A percentile compares a stretch with the other conserved stretches of the same genome.
Conservation (phyloP, 768 basidiomycete genomes). For the Erythrobasidium yunnanense region DNA sequence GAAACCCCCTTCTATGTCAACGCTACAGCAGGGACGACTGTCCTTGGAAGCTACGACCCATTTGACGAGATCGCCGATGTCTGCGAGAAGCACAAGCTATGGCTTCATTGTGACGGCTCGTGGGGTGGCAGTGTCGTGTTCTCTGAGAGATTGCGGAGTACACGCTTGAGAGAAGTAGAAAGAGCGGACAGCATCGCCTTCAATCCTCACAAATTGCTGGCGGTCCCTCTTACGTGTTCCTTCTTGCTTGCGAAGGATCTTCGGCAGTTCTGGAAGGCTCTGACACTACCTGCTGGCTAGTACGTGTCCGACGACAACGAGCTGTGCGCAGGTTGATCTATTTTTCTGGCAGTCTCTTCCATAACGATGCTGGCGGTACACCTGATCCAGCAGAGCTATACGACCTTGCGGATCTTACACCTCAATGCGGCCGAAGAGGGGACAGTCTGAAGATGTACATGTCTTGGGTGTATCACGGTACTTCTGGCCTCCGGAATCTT, state of each 20-base stretch:
- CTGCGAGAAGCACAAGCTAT: slow-evolving; percentile 1
- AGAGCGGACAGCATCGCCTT: slow-evolving; percentile 4
- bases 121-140: slow-evolving; percentile 1
- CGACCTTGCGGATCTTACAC: slow-evolving; percentile 14
- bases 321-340: neutral
- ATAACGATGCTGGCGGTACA: neutral
- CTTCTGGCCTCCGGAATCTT: neutral
- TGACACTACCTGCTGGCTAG: slow-evolving; percentile 5
- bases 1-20: slow-evolving; percentile 13
- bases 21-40: slow-evolving; percentile 7
- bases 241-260: slow-evolving; percentile 5
- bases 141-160: neutral
- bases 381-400: slow-evolving; percentile 6
- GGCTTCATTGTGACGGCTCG: neutral
- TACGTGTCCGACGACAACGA: neutral
- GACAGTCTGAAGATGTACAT: slow-evolving; percentile 2
- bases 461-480: neutral
- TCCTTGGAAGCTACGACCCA: neutral
- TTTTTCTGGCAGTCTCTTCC: neutral
- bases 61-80: neutral
- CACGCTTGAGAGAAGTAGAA: neutral
- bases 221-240: neutral
- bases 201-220: slow-evolving; percentile 12
- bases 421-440: neutral
- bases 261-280: slow-evolving; percentile 4